phyloP scores from a whole-genome alignment of 1,284 basidiomycete species.

The Ustilago bromivora region DNA sequence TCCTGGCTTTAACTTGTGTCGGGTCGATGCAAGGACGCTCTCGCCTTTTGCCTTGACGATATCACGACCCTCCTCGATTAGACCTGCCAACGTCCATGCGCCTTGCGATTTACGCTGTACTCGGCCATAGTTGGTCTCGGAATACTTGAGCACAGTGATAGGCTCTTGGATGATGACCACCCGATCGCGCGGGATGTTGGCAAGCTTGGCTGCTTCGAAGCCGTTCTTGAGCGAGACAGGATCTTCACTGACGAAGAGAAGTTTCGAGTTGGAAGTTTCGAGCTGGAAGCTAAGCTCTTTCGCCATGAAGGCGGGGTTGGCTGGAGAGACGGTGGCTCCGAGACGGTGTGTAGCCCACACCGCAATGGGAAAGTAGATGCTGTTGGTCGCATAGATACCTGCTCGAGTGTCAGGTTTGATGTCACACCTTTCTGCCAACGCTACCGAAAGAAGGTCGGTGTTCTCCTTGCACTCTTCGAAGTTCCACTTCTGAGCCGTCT shows the following conservation, averaged over 20 bases:
- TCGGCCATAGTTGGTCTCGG: conserved; percentile 45
- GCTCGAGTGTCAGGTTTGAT: conserved; percentile 46
- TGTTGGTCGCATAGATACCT: conserved; percentile 56
- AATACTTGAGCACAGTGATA: conserved; percentile 38
- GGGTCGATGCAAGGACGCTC: conserved; percentile 72
- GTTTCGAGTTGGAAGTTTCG: conserved; percentile 74
- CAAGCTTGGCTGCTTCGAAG: conserved; percentile 73
- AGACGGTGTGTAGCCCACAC: conserved; percentile 82
- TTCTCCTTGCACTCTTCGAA: conserved; percentile 53
- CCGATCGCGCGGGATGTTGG: conserved; percentile 73
- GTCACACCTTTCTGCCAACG: conserved; percentile 24
- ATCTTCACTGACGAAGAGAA: conserved; percentile 76
- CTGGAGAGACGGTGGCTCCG: conserved; percentile 79
- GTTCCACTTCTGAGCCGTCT: conserved; percentile 46
- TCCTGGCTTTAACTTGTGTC: conserved; percentile 73
- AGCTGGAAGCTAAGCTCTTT: conserved; percentile 74
- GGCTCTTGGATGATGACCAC: conserved; percentile 53
- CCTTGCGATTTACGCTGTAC: conserved; percentile 52
- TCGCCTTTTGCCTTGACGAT: conserved; percentile 71
- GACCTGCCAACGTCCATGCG: conserved; percentile 72
- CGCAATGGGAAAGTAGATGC: conserved; percentile 76
- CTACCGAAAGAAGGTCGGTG: conserved; percentile 50
- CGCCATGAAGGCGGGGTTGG: conserved; percentile 78
- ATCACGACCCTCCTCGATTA: conserved; percentile 71
- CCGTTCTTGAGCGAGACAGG: conserved; percentile 71